Base-by-base conservation (phyloP, 2,329 filamentous ascomycete genomes). In the Xylariaceae sp. region DNA sequence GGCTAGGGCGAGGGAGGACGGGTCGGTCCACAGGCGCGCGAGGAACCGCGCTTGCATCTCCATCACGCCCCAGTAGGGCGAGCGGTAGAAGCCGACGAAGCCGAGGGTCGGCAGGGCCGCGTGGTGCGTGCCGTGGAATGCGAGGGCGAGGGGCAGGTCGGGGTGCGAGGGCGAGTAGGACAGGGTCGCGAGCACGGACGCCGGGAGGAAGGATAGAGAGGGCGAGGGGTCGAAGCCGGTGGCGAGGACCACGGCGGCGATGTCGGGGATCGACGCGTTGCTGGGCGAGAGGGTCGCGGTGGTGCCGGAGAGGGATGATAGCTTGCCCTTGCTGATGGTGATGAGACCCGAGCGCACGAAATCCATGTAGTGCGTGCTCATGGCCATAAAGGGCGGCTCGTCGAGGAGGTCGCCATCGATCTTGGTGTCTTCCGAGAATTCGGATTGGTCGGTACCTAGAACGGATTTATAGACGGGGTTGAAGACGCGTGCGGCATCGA, bases 31-130 rank as follows among this genome's bases (percentile, higher is more conserved):
- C 10, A 84, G 70, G 12, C 80, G 71, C 0, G 86, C 79, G 5
- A 93, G 75, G 59, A 89, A 81, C 1, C 88, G 82, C 2, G 90
- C 87, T 73, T 96, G 91, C 88, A 92, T 90, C 71, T 95, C 90
- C 81, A 93, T 91, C 0, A 92, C 86, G 1, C 89, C 89, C 91
- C 91, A 96, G 70, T 91, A 95, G 0, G 90, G 90, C 0, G 89
- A 89, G 58, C 91, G 83, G 68, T 96, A 96, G 72, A 92, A 91
- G 0, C 91, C 91, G 1, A 95, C 87, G 65, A 95, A 93, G 0
- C 89, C 90, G 0, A 95, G 74, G 5, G 82, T 82, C 0, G 87
- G 81, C 0, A 92, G 71, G 0, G 78, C 74, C 0, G 81, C 80
- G 55, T 87, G 83, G 52, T 87, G 77, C 0, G 86, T 87, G 1